These are phyloP conservation scores for Mortierella antarctica DNA, from an alignment of 192 early-diverging fungal genomes.

Conservation along the genomic window DNA sequence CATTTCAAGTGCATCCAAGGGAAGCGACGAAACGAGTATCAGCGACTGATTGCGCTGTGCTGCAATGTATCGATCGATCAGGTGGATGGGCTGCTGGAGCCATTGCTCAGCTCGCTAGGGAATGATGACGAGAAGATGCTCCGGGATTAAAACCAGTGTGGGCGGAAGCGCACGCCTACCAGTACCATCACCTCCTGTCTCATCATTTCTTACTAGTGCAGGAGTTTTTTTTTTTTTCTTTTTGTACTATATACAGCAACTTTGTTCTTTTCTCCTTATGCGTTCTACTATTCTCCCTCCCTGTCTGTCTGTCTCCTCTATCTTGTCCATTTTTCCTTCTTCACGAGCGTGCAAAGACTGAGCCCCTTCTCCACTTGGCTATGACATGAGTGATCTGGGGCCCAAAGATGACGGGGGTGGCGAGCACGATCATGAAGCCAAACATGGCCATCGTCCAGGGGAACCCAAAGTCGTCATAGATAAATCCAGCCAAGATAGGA, in stretches of 20 bases:
- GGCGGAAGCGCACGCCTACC: background rate
- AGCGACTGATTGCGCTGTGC: conserved; percentile 73
- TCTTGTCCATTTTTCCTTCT: conserved; percentile 5
- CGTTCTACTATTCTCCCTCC: background rate
- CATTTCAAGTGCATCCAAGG: conserved; percentile 30
- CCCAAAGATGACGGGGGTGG: conserved; percentile 38
- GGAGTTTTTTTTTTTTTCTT: conserved; percentile 7
- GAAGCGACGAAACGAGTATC: conserved; percentile 67
- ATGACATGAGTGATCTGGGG: conserved; percentile 14
- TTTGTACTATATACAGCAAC: background rate
- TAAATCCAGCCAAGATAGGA: conserved; percentile 70
- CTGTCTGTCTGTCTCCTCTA: no score
- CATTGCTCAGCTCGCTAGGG: conserved; percentile 71
- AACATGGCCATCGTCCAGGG: conserved; percentile 60
- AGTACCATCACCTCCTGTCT: background rate
- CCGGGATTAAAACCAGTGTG: background rate
- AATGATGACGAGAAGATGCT: conserved; percentile 28
- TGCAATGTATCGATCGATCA: conserved; percentile 70
- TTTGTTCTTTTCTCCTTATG: no score
- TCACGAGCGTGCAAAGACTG: background rate
- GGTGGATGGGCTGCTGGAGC: conserved; percentile 67
- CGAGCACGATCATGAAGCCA: conserved; percentile 21
- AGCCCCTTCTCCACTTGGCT: background rate
- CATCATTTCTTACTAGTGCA: no score
- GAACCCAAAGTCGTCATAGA: conserved; percentile 68